phyloP scores from a whole-genome alignment of 306 rosid genomes.

The Lagenaria siceraria region DNA sequence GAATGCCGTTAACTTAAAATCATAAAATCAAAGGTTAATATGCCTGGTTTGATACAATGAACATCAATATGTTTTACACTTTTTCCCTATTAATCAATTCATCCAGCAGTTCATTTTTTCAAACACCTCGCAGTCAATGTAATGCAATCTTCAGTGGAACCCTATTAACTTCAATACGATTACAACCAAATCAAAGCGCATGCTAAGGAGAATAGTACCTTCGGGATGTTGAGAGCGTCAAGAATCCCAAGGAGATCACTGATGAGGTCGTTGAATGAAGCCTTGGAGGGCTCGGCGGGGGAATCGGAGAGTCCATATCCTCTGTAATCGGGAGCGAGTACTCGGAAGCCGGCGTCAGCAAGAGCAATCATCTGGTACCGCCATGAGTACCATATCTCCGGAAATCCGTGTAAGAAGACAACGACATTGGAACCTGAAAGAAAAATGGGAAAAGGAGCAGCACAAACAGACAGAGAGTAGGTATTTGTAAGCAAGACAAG shows the following conservation, averaged over 20 bases:
- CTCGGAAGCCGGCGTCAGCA: slow-evolving; percentile 52
- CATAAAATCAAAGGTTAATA: not conserved
- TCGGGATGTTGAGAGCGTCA: slow-evolving; percentile 31
- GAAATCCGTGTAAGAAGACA: slow-evolving; percentile 69
- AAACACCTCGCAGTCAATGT: not conserved
- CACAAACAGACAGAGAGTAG: not conserved
- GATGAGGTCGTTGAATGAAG: slow-evolving; percentile 23
- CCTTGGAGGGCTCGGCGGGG: slow-evolving; percentile 29
- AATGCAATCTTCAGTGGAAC: not conserved
- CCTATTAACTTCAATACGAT: not conserved
- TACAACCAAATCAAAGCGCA: not conserved
- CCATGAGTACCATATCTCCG: slow-evolving; percentile 94
- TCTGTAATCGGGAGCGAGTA: slow-evolving; percentile 55
- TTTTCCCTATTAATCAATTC: not conserved
- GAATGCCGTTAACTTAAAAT: not conserved
- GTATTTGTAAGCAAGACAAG: not conserved
- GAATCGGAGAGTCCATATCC: slow-evolving; percentile 72
- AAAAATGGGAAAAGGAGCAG: not conserved
- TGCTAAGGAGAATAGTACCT: slow-evolving; percentile 21
- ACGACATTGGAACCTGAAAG: slow-evolving; percentile 47
- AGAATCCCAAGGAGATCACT: slow-evolving; percentile 46
- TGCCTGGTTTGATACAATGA: not conserved
- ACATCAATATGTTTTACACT: not conserved
- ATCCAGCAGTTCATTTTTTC: not conserved
- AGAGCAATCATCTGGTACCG: slow-evolving; percentile 70